phyloP scores from a whole-genome alignment of 768 basidiomycete genomes.

The Phallus indusiatus region DNA sequence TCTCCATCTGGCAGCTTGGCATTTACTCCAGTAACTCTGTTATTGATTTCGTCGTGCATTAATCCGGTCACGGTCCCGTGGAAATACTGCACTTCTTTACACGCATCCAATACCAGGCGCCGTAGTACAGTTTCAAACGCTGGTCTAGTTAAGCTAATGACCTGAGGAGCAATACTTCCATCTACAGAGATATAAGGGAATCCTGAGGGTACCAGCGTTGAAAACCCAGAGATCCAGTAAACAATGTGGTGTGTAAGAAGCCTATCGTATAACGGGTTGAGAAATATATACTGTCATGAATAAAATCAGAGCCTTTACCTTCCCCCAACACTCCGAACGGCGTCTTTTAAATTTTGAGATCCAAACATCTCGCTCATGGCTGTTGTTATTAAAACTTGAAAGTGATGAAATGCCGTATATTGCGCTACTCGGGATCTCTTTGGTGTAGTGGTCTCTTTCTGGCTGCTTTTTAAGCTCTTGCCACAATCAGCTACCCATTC shows the following conservation, averaged over 20 bases:
- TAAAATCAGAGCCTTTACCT: conserved; percentile 12
- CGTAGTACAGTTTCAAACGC: conserved; percentile 16
- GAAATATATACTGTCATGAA: too few species aligned
- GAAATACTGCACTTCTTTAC: conserved; percentile 16
- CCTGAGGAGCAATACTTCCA: not conserved
- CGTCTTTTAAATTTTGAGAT: conserved; percentile 9
- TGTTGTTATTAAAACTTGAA: not conserved
- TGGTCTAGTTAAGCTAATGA: conserved; percentile 8
- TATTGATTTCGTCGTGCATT: too few species aligned
- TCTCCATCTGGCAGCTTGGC: too few species aligned
- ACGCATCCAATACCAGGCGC: conserved; percentile 11
- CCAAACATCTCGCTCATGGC: conserved; percentile 15
- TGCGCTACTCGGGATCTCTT: conserved; percentile 14
- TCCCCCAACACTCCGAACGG: conserved; percentile 9
- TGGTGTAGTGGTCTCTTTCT: too few species aligned
- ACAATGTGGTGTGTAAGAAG: too few species aligned
- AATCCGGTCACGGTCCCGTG: too few species aligned
- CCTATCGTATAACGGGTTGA: too few species aligned
- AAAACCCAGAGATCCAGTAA: not conserved
- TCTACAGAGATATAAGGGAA: not conserved
- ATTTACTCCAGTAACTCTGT: too few species aligned
- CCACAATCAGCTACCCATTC: not conserved
- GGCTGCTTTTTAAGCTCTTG: too few species aligned
- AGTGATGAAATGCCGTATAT: conserved; percentile 5
- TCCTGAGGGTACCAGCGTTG: not conserved